phyloP scores from a whole-genome alignment of 805 yeast species.

The Wickerhamia fluorescens region DNA sequence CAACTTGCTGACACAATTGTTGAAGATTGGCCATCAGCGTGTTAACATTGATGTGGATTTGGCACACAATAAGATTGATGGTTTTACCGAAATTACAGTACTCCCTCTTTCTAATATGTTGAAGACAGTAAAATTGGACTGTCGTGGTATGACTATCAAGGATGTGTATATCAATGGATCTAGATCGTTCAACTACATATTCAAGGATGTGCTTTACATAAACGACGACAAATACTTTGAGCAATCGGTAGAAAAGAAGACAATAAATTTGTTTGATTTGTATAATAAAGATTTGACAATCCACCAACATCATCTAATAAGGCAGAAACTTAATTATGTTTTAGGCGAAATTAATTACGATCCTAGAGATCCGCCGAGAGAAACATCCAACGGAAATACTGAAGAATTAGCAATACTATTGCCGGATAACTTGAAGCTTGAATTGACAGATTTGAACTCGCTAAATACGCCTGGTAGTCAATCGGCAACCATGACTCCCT shows the following conservation, averaged over 20 bases:
- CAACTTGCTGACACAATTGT: conserved; percentile 35
- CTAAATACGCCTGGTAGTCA: conserved; percentile 24
- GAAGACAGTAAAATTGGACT: conserved; percentile 62
- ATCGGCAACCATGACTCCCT: conserved; percentile 25
- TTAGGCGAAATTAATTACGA: conserved; percentile 41
- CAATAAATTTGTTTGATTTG: conserved; percentile 35
- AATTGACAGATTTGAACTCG: conserved; percentile 44
- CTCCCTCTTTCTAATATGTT: conserved; percentile 60
- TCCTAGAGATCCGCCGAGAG: conserved; percentile 13
- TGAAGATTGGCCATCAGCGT: conserved; percentile 78
- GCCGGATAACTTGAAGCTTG: conserved; percentile 61
- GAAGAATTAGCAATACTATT: conserved; percentile 59
- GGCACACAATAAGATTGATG: conserved; percentile 48
- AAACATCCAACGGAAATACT: conserved; percentile 31
- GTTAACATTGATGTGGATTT: conserved; percentile 76
- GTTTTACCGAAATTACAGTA: conserved; percentile 77
- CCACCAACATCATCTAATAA: conserved; percentile 54
- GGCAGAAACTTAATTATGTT: conserved; percentile 45
- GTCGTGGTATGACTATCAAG: conserved; percentile 64
- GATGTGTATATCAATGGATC: conserved; percentile 55
- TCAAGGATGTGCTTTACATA: conserved; percentile 46
- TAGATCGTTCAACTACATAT: conserved; percentile 46
- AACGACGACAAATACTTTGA: conserved; percentile 26
- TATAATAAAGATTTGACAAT: conserved; percentile 34
- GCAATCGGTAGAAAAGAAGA: conserved; percentile 15